Percentiles rank a stretch among this genome's conserved stretches.
phyloP scores from a whole-genome alignment of 2,329 filamentous ascomycete genomes.

The Venturia aucupariae region DNA sequence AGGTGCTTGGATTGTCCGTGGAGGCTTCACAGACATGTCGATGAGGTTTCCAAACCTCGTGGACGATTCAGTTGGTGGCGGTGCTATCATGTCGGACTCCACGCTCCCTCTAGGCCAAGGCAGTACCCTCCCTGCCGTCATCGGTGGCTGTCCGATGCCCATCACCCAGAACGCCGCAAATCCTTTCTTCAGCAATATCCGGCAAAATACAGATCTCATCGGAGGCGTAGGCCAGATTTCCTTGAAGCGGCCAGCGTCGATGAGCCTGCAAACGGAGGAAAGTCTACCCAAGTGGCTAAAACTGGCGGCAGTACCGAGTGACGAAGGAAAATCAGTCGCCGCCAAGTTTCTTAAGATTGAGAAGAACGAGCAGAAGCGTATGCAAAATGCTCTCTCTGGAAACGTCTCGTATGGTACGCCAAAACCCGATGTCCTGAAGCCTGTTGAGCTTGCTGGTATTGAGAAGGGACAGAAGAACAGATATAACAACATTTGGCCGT shows the following conservation, averaged over 20 bases:
- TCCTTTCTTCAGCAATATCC: conserved; percentile 92
- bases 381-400: conserved; percentile 68
- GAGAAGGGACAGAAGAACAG: conserved; percentile 93
- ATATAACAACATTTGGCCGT: conserved; percentile 96
- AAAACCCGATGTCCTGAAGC: conserved; percentile 29
- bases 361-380: conserved; percentile 76
- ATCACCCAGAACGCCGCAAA: conserved; percentile 58
- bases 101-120: background rate
- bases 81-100: conserved; percentile 16
- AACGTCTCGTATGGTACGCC: conserved; percentile 48
- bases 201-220: conserved; percentile 91
- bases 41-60: conserved; percentile 56
- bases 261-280: conserved; percentile 39
- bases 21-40: conserved; percentile 71
- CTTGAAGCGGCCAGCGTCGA: conserved; percentile 47
- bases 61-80: conserved; percentile 18
- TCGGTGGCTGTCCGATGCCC: conserved; percentile 81
- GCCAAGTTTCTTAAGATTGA: conserved; percentile 80
- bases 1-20: conserved; percentile 63
- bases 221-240: conserved; percentile 80
- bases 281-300: conserved; percentile 69
- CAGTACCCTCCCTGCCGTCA: conserved; percentile 45
- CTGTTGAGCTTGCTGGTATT: conserved; percentile 75
- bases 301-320: conserved; percentile 52
- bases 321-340: conserved; percentile 72